These are phyloP conservation scores for Tetrahymena thermophila DNA, from an alignment of 73 alveolate species.

Conservation along the genomic window DNA sequence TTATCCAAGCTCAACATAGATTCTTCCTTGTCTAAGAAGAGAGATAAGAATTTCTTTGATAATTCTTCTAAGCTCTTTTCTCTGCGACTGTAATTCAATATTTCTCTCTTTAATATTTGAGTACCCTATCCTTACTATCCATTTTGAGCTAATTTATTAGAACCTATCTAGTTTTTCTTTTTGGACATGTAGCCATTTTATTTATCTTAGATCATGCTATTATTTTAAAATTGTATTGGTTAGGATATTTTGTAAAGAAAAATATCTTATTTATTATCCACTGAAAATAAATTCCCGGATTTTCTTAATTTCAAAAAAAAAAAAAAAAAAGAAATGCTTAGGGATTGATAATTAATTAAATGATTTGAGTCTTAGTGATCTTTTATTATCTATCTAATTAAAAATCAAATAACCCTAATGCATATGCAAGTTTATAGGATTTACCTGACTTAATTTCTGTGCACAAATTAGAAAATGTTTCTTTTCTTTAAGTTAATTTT, in stretches of 20 bases:
- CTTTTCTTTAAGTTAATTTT: neutral
- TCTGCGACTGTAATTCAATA: slow-evolving; percentile 47
- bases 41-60: slow-evolving; percentile 53
- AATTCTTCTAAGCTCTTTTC: slow-evolving; percentile 79
- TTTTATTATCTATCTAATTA: neutral
- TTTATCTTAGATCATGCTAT: neutral
- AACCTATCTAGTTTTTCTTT: neutral
- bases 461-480: neutral
- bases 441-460: neutral
- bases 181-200: neutral
- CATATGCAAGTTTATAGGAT: neutral
- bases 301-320: neutral
- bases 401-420: neutral
- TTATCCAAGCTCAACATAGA: slow-evolving; percentile 52
- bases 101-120: neutral
- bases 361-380: neutral
- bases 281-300: slow-evolving; percentile 1
- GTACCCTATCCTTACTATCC: neutral
- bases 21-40: slow-evolving; percentile 42
- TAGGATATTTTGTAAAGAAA: neutral
- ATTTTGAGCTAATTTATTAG: neutral
- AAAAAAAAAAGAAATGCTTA: neutral
- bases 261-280: neutral
- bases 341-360: neutral
- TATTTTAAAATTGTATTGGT: neutral